phyloP scores from a whole-genome alignment of 1,139 yeast species.

The Yamadazyma blattariae region DNA sequence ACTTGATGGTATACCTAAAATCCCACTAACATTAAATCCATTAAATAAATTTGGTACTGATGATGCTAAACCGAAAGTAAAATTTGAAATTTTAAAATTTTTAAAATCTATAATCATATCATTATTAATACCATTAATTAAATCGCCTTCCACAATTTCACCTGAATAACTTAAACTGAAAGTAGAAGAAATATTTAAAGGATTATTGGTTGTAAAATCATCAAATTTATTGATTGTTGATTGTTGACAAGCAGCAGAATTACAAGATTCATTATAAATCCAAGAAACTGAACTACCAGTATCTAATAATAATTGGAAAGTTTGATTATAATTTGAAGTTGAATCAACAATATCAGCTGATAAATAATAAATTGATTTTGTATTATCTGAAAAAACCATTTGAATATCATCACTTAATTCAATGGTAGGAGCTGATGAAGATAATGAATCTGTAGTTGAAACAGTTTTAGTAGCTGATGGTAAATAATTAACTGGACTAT shows the following conservation, averaged over 20 bases:
- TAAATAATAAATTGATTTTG: slow-evolving; percentile 26
- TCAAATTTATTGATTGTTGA: slow-evolving; percentile 18
- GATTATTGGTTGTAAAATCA: slow-evolving; percentile 14
- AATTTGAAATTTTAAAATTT: slow-evolving; percentile 36
- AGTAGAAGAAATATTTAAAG: slow-evolving; percentile 12
- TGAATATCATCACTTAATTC: slow-evolving; percentile 19
- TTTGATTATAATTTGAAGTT: slow-evolving; percentile 27
- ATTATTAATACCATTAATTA: slow-evolving; percentile 22
- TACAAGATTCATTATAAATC: slow-evolving; percentile 57
- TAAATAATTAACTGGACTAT: slow-evolving; percentile 4
- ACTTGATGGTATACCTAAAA: slow-evolving; percentile 56
- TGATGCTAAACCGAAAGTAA: slow-evolving; percentile 53
- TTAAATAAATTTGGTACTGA: slow-evolving; percentile 53
- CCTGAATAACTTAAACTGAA: slow-evolving; percentile 54
- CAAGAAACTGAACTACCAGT: slow-evolving; percentile 67
- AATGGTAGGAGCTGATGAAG: slow-evolving; percentile 20
- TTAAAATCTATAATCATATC: slow-evolving; percentile 30
- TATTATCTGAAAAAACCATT: slow-evolving; percentile 23
- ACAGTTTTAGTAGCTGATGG: slow-evolving; percentile 10
- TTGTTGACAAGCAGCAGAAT: slow-evolving; percentile 40
- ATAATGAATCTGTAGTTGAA: slow-evolving; percentile 12
- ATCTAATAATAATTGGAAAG: slow-evolving; percentile 55
- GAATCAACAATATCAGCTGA: slow-evolving; percentile 17
- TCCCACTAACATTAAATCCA: slow-evolving; percentile 56
- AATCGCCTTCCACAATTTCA: slow-evolving; percentile 52